Conservation (phyloP, 2,329 filamentous ascomycete species). For the Westerdykella ornata region DNA sequence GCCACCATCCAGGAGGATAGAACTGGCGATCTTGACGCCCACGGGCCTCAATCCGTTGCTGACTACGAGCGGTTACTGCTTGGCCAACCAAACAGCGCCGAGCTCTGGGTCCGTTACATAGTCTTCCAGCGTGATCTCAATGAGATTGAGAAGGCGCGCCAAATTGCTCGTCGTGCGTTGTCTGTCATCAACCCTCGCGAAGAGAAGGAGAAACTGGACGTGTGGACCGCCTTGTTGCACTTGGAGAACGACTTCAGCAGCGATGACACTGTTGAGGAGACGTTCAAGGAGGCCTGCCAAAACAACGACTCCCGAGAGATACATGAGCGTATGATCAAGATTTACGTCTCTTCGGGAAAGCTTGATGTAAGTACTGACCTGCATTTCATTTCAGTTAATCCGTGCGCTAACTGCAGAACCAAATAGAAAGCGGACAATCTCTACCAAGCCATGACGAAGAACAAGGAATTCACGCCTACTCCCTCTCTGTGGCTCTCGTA, state of each 20-base stretch:
- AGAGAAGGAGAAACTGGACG: conserved; percentile 85
- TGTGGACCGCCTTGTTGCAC: conserved; percentile 93
- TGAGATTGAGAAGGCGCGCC: conserved; percentile 79
- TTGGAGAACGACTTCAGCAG: conserved; percentile 85
- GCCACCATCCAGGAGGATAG: conserved; percentile 75
- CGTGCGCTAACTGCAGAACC: conserved; percentile 13
- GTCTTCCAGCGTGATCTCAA: conserved; percentile 93
- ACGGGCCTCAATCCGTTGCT: conserved; percentile 80
- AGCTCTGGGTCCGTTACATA: conserved; percentile 96
- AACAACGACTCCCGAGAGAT: conserved; percentile 90
- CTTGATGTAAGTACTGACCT: conserved; percentile 57
- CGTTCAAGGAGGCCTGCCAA: conserved; percentile 87
- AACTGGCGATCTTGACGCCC: conserved; percentile 83
- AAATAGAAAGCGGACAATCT: conserved; percentile 76
- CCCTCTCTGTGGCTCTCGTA: conserved; percentile 90
- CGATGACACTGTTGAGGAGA: conserved; percentile 72
- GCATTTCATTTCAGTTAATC: conserved; percentile 3
- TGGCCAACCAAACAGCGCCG: conserved; percentile 85
- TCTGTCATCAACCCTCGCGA: conserved; percentile 87
- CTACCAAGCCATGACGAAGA: conserved; percentile 81
- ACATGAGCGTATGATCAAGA: conserved; percentile 81
- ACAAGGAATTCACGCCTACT: conserved; percentile 68
- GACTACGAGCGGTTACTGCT: conserved; percentile 93
- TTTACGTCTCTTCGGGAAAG: conserved; percentile 90
- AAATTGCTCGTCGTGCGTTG: conserved; percentile 83